Evolutionary conservation across 1,139 yeast species (phyloP).

Genomic region (Taphrina populina): DNA sequence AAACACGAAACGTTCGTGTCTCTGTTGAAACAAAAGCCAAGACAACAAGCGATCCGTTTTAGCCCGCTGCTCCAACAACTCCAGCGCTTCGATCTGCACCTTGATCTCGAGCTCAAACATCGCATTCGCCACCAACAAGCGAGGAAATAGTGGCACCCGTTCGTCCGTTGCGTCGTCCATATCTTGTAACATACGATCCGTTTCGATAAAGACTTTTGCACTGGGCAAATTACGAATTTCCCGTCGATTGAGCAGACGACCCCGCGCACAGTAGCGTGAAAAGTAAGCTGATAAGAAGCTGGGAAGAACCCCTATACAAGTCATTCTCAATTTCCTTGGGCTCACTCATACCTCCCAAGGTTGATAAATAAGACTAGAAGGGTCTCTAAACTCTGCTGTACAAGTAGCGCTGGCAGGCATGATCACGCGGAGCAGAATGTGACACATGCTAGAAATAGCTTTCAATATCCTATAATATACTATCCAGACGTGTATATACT

Average conservation of each 20-base stretch:
- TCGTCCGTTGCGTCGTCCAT: neutral
- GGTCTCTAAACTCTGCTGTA: no score
- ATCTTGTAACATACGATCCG: neutral
- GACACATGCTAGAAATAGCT: no score
- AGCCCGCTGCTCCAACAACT: neutral
- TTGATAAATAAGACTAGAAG: no score
- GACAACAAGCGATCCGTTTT: neutral
- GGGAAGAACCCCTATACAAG: no score
- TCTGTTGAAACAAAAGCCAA: constrained; percentile 1
- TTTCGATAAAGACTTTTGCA: neutral
- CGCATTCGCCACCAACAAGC: neutral
- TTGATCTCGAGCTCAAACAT: neutral
- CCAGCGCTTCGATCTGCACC: neutral
- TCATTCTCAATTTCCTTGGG: no score
- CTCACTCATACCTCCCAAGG: no score
- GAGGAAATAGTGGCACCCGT: neutral
- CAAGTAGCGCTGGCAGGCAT: no score
- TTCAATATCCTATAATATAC: constrained; percentile 50
- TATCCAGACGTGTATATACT: constrained; percentile 54
- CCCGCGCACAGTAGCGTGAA: neutral
- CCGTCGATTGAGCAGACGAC: constrained; percentile 5
- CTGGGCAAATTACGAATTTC: neutral
- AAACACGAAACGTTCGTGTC: neutral
- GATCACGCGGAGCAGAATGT: no score
- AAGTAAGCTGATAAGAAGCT: neutral